Evolutionary conservation across 1,139 yeast species (phyloP), one percentile per base, ranked within the genome.

Genomic region (Pichia sp.): DNA sequence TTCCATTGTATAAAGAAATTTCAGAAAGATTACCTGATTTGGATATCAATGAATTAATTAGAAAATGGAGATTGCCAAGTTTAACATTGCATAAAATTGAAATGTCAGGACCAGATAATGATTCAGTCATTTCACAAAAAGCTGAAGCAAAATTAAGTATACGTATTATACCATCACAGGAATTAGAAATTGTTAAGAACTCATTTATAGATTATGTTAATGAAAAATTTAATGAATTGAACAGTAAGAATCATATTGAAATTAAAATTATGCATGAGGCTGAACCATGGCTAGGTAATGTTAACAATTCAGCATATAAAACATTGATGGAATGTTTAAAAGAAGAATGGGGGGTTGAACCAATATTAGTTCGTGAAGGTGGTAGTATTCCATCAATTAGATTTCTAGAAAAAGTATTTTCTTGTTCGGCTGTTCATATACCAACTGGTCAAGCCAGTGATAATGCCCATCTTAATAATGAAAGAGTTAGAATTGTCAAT

Each of bases 361-460:
- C 97, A 0, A 67, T 92, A 38, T 82, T 81, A 51, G 87, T 92
- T 39, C 76, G 97, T 52, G 98, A 92, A 67, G 98, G 98, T 49
- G 98, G 98, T 0, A 86, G 96, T 1, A 89, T 92, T 60, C 97
- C 98, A 2, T 82, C 92, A 12, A 81, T 94, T 7, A 67, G 97
- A 49, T 84, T 84, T 52, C 68, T 92, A 54, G 98, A 92, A 58
- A 85, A 84, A 60, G 72, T 76, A 22, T 85, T 92, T 55, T 64
- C 73, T 43, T 96, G 97, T 2, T 86, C 87, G 23, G 97, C 97
- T 1, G 95, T 92, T 0, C 97, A 92, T 63, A 77, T 92, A 35
- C 98, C 98, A 2, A 87, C 97, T 61, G 98, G 98, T 0, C 98
- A 92, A 66, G 78, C 94, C 1, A 80, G 94, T 40, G 98, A 92